Conservation (phyloP, 2,329 filamentous ascomycete species). For the Pseudogymnoascus sp. region DNA sequence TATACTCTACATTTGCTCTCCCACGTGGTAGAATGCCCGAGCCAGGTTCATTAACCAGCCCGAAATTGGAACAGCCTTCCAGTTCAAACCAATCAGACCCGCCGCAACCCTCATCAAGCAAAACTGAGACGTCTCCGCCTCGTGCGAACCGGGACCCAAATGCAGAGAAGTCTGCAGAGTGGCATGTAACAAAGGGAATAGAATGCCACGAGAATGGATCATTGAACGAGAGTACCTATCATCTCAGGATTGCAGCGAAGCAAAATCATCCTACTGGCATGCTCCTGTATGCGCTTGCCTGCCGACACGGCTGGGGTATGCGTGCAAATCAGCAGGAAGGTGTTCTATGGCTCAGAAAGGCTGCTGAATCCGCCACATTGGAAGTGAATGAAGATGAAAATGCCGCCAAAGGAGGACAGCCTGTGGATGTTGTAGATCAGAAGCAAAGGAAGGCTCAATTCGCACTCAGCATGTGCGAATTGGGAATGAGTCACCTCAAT, state of each 20-base stretch:
- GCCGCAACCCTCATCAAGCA: background rate
- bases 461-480: conserved; percentile 89
- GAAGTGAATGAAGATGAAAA: conserved; percentile 81
- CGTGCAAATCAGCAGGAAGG: conserved; percentile 83
- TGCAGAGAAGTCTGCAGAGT: conserved; percentile 70
- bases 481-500: conserved; percentile 95
- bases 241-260: conserved; percentile 80
- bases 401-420: conserved; percentile 53
- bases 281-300: conserved; percentile 91
- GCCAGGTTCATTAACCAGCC: conserved; percentile 49
- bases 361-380: conserved; percentile 73
- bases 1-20: conserved; percentile 76
- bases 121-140: background rate
- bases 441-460: conserved; percentile 89
- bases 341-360: conserved; percentile 85
- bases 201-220: conserved; percentile 81
- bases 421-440: conserved; percentile 59
- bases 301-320: conserved; percentile 97
- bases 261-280: conserved; percentile 86
- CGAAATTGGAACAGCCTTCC: background rate
- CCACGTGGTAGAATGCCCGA: conserved; percentile 77
- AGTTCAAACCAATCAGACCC: conserved; percentile 25
- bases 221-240: conserved; percentile 90
- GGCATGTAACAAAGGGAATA: conserved; percentile 86
- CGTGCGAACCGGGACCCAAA: background rate